A percentile compares a stretch with the other conserved stretches of the same genome.
phyloP scores from a whole-genome alignment of 768 basidiomycete species.

The Mycena floridula region DNA sequence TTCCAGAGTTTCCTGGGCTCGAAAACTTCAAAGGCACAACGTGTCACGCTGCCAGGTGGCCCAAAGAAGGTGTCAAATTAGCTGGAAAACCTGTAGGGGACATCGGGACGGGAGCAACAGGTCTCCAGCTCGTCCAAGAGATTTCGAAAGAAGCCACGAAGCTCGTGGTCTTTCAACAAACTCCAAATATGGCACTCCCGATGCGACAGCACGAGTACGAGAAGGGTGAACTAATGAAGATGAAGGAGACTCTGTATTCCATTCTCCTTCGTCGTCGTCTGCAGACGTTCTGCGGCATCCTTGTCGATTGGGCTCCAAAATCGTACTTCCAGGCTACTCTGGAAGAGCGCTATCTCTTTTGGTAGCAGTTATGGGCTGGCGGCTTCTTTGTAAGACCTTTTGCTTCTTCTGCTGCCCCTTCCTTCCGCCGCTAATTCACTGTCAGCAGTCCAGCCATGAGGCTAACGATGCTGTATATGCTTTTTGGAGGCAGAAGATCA shows the following conservation, averaged over 20 bases:
- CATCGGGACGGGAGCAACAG: slow-evolving; percentile 6
- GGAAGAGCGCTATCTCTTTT: slow-evolving; percentile 2
- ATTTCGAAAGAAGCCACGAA: slow-evolving; percentile 1
- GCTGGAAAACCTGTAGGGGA: slow-evolving; percentile 3
- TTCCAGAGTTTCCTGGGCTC: slow-evolving; percentile 2
- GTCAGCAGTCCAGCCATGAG: too few species aligned
- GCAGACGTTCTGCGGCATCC: slow-evolving; percentile 3
- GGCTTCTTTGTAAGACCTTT: slow-evolving; percentile 2
- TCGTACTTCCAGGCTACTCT: slow-evolving; percentile 1
- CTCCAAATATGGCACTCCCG: slow-evolving; percentile 4
- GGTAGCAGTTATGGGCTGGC: slow-evolving; percentile 1
- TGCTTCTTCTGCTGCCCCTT: background rate
- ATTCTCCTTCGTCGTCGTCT: slow-evolving; percentile 2
- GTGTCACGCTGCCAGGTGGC: slow-evolving; percentile 6
- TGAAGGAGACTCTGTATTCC: slow-evolving; percentile 3
- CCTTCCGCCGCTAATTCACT: too few species aligned
- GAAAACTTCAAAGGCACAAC: slow-evolving; percentile 2
- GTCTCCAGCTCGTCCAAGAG: slow-evolving; percentile 5
- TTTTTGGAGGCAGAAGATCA: slow-evolving; percentile 11
- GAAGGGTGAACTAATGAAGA: background rate
- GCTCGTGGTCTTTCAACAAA: slow-evolving; percentile 5
- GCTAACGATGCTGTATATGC: too few species aligned
- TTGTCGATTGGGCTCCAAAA: background rate
- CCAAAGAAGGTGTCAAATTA: slow-evolving; percentile 2
- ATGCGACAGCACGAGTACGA: slow-evolving; percentile 2